phyloP scores from a whole-genome alignment of 2,329 filamentous ascomycete genomes.

The Endoconidiophora laricicola region DNA sequence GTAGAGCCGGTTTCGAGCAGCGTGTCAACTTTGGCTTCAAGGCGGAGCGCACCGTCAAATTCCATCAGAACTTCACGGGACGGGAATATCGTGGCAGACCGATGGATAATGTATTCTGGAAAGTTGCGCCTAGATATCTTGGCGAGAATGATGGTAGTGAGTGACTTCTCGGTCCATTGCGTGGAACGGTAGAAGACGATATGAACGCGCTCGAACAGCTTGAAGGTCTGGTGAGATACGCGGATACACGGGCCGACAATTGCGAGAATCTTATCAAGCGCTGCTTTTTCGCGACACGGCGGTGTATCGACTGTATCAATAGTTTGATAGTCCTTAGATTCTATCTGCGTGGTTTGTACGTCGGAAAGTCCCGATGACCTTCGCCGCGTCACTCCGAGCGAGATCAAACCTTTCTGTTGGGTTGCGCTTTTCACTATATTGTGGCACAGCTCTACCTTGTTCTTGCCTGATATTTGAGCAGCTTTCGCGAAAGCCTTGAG shows the following conservation, averaged over 20 bases:
- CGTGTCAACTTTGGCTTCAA: conserved; percentile 65
- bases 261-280: conserved; percentile 58
- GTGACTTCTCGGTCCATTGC: conserved; percentile 92
- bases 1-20: conserved; percentile 66
- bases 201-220: conserved; percentile 85
- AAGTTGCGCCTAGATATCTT: conserved; percentile 81
- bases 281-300: not conserved
- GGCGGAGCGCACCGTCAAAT: conserved; percentile 72
- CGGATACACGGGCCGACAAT: conserved; percentile 72
- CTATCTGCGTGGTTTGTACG: conserved; percentile 18
- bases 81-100: conserved; percentile 75
- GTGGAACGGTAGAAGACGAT: conserved; percentile 91
- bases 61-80: conserved; percentile 63
- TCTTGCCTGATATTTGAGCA: conserved; percentile 72
- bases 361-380: not conserved
- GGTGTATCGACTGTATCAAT: not conserved
- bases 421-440: conserved; percentile 60
- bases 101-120: conserved; percentile 74
- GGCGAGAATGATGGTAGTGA: conserved; percentile 86
- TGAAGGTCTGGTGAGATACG: conserved; percentile 53
- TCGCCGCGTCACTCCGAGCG: conserved; percentile 28
- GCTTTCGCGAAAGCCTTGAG: conserved; percentile 73
- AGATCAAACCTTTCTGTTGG: conserved; percentile 59
- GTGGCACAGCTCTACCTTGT: conserved; percentile 62
- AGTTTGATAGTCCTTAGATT: conserved; percentile 11